Percentiles rank a stretch among this genome's conserved stretches.
Evolutionary conservation across 1,284 basidiomycete genomes (phyloP).

Genomic region (Ganoderma multipileum): DNA sequence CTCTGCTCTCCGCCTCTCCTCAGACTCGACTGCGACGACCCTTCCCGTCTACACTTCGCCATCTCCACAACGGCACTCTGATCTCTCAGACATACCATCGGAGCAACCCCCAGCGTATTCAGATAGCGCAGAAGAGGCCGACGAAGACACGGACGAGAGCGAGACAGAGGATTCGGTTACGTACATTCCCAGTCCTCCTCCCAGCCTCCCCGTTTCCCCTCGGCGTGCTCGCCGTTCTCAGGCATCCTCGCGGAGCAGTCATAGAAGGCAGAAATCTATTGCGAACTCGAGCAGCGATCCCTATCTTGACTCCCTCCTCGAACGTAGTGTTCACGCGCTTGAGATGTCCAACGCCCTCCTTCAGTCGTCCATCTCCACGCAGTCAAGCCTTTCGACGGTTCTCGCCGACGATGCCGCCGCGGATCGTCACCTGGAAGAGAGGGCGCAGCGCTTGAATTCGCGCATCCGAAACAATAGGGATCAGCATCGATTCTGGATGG

Average conservation of each 20-base stretch:
- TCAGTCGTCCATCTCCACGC: slow-evolving; percentile 74
- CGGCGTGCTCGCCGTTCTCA: slow-evolving; percentile 32
- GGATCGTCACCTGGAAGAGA: slow-evolving; percentile 52
- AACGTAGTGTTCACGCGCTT: slow-evolving; percentile 80
- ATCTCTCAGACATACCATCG: slow-evolving; percentile 45
- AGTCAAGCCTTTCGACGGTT: slow-evolving; percentile 61
- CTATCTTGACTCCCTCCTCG: slow-evolving; percentile 77
- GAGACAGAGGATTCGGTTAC: slow-evolving; percentile 31
- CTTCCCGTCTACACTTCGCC: slow-evolving; percentile 71
- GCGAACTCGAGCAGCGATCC: slow-evolving; percentile 42
- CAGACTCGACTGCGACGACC: slow-evolving; percentile 66
- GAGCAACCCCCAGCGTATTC: slow-evolving; percentile 78
- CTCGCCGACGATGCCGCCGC: slow-evolving; percentile 46
- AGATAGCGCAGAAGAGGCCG: slow-evolving; percentile 76
- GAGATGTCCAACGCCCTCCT: slow-evolving; percentile 83
- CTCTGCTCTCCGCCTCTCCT: slow-evolving; percentile 65
- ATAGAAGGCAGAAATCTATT: slow-evolving; percentile 23
- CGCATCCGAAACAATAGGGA: slow-evolving; percentile 53
- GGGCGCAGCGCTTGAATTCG: slow-evolving; percentile 55
- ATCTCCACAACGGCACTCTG: slow-evolving; percentile 36
- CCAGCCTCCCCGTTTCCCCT: slow-evolving; percentile 32
- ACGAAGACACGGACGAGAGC: slow-evolving; percentile 64
- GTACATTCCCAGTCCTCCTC: slow-evolving; percentile 33
- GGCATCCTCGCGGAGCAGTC: slow-evolving; percentile 19
- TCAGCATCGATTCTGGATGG: slow-evolving; percentile 63